Conservation (phyloP, 495 filamentous ascomycete species). For the Amphirosellinia nigrospora region DNA sequence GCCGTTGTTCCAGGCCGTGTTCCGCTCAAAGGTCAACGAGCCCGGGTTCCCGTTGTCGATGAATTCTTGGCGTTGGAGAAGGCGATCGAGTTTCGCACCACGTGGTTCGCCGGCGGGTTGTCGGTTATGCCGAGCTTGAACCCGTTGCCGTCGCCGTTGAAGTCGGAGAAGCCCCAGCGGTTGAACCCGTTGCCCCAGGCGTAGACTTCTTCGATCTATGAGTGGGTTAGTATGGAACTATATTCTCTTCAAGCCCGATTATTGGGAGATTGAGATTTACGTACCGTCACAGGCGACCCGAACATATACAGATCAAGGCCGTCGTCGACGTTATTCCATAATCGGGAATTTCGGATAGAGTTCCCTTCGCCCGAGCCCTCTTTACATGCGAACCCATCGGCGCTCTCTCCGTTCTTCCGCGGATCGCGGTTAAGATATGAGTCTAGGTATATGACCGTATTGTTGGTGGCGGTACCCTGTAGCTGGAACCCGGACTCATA, state of each 20-base stretch:
- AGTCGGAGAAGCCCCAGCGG: slow-evolving; percentile 39
- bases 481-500: slow-evolving; percentile 43
- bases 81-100: slow-evolving; percentile 38
- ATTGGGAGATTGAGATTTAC: not conserved
- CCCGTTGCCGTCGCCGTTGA: slow-evolving; percentile 40
- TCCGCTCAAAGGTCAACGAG: slow-evolving; percentile 30
- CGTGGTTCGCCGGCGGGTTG: slow-evolving; percentile 36
- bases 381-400: slow-evolving; percentile 40
- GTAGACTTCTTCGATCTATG: slow-evolving; percentile 37
- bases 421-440: slow-evolving; percentile 41
- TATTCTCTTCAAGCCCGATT: not conserved
- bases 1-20: slow-evolving; percentile 41
- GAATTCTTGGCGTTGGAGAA: slow-evolving; percentile 37
- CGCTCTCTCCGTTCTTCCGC: slow-evolving; percentile 41
- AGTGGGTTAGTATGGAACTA: not conserved
- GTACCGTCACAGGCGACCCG: slow-evolving; percentile 32
- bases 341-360: slow-evolving; percentile 32
- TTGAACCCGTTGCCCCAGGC: slow-evolving; percentile 43
- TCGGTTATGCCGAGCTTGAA: slow-evolving; percentile 41
- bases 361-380: slow-evolving; percentile 38
- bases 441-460: slow-evolving; percentile 39
- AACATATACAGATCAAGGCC: slow-evolving; percentile 42
- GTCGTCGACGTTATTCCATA: slow-evolving; percentile 43
- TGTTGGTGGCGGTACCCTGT: slow-evolving; percentile 35
- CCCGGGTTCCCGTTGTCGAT: slow-evolving; percentile 38